A percentile compares a stretch with the other conserved stretches of the same genome.
Evolutionary conservation across 2,329 filamentous ascomycete species (phyloP).

Genomic region (Aspergillaceae sp.): DNA sequence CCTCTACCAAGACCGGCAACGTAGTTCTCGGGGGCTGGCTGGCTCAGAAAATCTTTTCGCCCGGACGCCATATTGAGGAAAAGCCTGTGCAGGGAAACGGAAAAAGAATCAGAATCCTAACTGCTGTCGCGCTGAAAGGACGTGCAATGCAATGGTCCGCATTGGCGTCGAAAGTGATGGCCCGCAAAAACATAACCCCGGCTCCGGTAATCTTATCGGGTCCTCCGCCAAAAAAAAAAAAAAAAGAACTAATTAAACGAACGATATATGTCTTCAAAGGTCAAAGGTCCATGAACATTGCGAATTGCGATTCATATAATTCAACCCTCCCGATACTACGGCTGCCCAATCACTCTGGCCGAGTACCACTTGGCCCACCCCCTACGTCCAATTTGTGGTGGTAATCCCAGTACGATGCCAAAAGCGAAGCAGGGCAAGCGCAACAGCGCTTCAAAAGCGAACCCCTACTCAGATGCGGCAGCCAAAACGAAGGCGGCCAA

Average conservation of each 20-base stretch:
- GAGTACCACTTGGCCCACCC: not conserved
- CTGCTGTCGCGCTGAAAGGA: conserved; percentile 1
- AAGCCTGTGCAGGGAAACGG: not conserved
- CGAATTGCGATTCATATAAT: conserved; percentile 4
- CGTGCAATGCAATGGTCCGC: not conserved
- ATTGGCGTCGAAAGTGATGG: not conserved
- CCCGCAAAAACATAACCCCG: conserved; percentile 14
- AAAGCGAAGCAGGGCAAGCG: conserved; percentile 49
- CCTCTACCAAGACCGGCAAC: conserved; percentile 95
- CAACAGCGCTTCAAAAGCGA: conserved; percentile 35
- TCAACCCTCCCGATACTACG: conserved; percentile 9
- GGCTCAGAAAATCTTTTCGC: conserved; percentile 78
- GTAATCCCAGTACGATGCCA: conserved; percentile 37
- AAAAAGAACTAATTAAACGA: conserved; percentile 12
- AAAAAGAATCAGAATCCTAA: not conserved
- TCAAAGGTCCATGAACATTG: not conserved
- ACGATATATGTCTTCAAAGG: not conserved
- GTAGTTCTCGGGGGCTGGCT: conserved; percentile 77
- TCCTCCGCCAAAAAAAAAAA: not conserved
- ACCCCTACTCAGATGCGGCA: conserved; percentile 34
- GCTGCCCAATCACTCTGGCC: not conserved
- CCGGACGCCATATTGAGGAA: conserved; percentile 46
- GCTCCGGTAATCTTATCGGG: conserved; percentile 19
- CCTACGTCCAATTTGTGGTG: not conserved
- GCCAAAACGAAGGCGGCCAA: conserved; percentile 51